Evolutionary conservation across 169 alveolate genomes (phyloP), one percentile per base, ranked within the genome.

Genomic region (Perkinsus olseni): DNA sequence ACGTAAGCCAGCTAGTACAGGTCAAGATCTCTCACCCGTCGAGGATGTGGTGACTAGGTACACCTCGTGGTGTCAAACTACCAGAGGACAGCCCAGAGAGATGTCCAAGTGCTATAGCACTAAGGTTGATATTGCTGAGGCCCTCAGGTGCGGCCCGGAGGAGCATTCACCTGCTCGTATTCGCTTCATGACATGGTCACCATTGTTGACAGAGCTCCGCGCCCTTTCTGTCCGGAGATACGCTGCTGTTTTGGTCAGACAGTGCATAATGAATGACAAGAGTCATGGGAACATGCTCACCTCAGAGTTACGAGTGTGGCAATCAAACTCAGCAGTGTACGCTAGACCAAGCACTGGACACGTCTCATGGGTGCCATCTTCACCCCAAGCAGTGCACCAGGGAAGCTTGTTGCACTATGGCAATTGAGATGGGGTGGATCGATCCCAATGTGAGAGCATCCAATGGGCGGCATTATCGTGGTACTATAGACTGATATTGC

Each of bases 21-120:
- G 34, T 28, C 34, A 24, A 21, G 82, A 3, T 62, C 36, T 3
- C 8, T 28, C 28, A n/a, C n/a, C n/a, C n/a, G n/a, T n/a, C 34
- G 4, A 62, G 82, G 1, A 62, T 62, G 82, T n/a, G 34, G 28
- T 21, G 34, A 28, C 28, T 24, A 62, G 82, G 13, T 62, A 62
- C 82, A 62, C 82, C 74, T 13, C 39, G 93, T 91, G 74, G 93
- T 91, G 93, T 36, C 39, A 38, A 45, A 91, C 74, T 4, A 91
- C 40, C 38, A 74, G 62, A 17, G 93, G 93, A 28, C 8, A 13
- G n/a, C 74, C 62, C 40, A 10, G 38, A 36, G 13, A 36, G 74
- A 91, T 91, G 93, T 17, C 36, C 48, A 51, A 91, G 93, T 91
- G 93, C 39, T 91, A 91, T 31, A 39, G 38, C 74, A 38, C 93